These are phyloP conservation scores for Eucalyptus microcorys DNA, from an alignment of 345 rosid species.

Conservation along the genomic window DNA sequence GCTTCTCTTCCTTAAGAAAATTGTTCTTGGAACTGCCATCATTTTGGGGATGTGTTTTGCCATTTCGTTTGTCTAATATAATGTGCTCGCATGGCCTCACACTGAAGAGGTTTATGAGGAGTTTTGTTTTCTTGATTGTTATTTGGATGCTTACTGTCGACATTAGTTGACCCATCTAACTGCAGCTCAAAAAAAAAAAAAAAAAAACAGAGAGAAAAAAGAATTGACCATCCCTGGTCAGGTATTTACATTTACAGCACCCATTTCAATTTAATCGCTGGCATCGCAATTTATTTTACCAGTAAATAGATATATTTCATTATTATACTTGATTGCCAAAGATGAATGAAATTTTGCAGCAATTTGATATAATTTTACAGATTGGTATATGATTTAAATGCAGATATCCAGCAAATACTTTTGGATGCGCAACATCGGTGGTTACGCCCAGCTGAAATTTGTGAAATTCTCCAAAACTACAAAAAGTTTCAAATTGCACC, in stretches of 20 bases:
- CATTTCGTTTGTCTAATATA: background rate
- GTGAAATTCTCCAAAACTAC: constrained; percentile 72
- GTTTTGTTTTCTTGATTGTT: background rate
- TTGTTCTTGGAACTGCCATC: background rate
- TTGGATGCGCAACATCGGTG: constrained; percentile 79
- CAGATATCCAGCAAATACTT: constrained; percentile 80
- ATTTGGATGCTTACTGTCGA: background rate
- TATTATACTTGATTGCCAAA: background rate
- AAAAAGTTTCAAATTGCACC: constrained; percentile 50
- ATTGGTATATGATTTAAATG: background rate
- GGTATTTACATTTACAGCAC: background rate
- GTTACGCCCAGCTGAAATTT: constrained; percentile 93
- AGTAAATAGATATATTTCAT: background rate
- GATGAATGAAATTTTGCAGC: background rate
- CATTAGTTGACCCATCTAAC: background rate
- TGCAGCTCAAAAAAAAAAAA: background rate
- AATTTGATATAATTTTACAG: background rate
- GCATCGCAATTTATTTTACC: background rate
- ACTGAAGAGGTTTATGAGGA: background rate
- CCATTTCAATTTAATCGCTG: background rate
- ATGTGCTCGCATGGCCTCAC: background rate
- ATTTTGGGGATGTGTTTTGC: background rate
- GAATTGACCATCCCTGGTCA: background rate
- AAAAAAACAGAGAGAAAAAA: too few species aligned
- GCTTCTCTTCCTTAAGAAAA: background rate